A percentile compares a stretch with the other conserved stretches of the same genome.
These are phyloP conservation scores for Cyanidiococcus yangmingshanensis DNA, from an alignment of 23 red algal genomes.

Conservation along the genomic window DNA sequence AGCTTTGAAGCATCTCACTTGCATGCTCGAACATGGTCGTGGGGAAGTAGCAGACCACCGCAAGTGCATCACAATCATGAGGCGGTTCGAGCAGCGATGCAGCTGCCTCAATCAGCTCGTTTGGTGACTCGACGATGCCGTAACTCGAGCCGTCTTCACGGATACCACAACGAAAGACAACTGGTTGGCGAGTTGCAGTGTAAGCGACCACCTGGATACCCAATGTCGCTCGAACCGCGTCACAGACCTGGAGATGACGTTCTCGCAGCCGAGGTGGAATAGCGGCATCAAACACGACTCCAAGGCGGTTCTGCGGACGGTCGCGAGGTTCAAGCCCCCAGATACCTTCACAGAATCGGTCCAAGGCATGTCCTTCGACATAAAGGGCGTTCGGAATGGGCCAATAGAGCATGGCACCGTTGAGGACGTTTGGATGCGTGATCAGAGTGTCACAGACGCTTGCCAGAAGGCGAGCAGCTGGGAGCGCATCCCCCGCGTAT, in stretches of 20 bases:
- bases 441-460: conserved; percentile 58
- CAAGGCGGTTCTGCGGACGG: conserved; percentile 41
- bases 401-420: conserved; percentile 90
- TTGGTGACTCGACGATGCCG: conserved; percentile 42
- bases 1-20: conserved; percentile 28
- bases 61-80: conserved; percentile 56
- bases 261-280: conserved; percentile 37
- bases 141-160: conserved; percentile 35
- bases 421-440: conserved; percentile 93
- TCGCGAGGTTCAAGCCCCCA: conserved; percentile 36
- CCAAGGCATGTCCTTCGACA: conserved; percentile 87
- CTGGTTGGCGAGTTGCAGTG: conserved; percentile 33
- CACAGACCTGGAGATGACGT: conserved; percentile 73
- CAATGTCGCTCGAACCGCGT: conserved; percentile 77
- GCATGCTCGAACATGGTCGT: conserved; percentile 34
- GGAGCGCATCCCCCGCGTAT: conserved; percentile 82
- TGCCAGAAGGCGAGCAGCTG: conserved; percentile 54
- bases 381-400: conserved; percentile 78
- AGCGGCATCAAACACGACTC: conserved; percentile 61
- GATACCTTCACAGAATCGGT: conserved; percentile 53
- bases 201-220: conserved; percentile 45
- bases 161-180: conserved; percentile 25
- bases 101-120: conserved; percentile 36
- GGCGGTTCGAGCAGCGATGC: conserved; percentile 24
- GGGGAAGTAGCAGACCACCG: conserved; percentile 72